A percentile compares a stretch with the other conserved stretches of the same genome.
Conservation (phyloP, 2,329 filamentous ascomycete species). For the Aspergillus niger region DNA sequence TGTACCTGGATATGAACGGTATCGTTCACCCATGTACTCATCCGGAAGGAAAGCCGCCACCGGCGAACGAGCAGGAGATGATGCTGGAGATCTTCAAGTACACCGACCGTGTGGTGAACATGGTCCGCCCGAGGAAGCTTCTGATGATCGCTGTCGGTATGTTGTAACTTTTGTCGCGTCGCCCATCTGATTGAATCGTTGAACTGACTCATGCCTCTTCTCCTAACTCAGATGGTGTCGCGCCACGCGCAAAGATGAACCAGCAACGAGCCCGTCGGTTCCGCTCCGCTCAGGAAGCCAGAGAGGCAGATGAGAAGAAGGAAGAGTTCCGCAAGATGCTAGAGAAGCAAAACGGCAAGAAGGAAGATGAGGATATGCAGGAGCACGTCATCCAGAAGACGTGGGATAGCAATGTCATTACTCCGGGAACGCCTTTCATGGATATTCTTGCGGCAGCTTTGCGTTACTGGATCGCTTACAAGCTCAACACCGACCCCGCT, state of each 20-base stretch:
- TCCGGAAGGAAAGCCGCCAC: conserved; percentile 87
- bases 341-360: conserved; percentile 72
- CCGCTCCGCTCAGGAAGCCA: conserved; percentile 88
- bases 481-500: conserved; percentile 91
- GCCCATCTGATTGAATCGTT: background rate
- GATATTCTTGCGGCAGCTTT: conserved; percentile 86
- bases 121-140: conserved; percentile 93
- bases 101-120: conserved; percentile 97
- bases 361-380: conserved; percentile 62
- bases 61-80: conserved; percentile 96
- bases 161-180: conserved; percentile 13
- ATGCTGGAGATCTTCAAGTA: conserved; percentile 98
- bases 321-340: conserved; percentile 83
- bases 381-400: conserved; percentile 74
- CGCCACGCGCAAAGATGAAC: conserved; percentile 98
- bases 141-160: conserved; percentile 94
- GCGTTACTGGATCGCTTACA: conserved; percentile 96
- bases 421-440: conserved; percentile 98
- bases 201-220: conserved; percentile 2
- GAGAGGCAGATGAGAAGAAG: conserved; percentile 91
- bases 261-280: conserved; percentile 96
- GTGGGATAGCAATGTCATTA: conserved; percentile 88
- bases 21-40: conserved; percentile 99
- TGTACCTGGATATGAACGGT: conserved; percentile 99
- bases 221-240: conserved; percentile 77